phyloP scores from a whole-genome alignment of 257 asterid species.

The Salvia hispanica region DNA sequence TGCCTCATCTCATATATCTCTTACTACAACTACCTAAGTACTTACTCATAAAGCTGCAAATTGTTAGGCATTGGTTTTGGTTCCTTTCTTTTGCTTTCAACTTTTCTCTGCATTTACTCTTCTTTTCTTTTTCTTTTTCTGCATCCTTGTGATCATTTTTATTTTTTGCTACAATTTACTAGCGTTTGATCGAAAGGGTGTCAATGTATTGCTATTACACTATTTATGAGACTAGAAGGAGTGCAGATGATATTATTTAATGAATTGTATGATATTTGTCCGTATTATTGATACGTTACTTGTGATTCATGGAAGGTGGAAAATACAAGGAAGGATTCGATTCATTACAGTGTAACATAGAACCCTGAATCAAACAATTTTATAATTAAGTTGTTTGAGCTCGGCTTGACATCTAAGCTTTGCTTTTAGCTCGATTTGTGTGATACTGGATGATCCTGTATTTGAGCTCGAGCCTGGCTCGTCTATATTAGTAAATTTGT shows the following conservation, averaged over 20 bases:
- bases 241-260: slow-evolving; percentile 25
- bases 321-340: neutral
- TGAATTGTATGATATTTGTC: slow-evolving; percentile 7
- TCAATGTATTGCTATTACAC: slow-evolving; percentile 25
- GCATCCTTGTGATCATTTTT: slow-evolving; percentile 23
- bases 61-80: slow-evolving; percentile 34
- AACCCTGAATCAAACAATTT: too few relatives aligned
- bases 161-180: neutral
- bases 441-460: too few relatives aligned
- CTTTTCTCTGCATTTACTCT: slow-evolving; percentile 29
- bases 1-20: slow-evolving; percentile 30
- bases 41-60: slow-evolving; percentile 26
- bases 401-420: too few relatives aligned
- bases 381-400: too few relatives aligned
- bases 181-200: slow-evolving; percentile 26
- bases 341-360: too few relatives aligned
- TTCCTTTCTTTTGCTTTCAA: slow-evolving; percentile 24
- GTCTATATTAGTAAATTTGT: too few relatives aligned
- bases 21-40: slow-evolving; percentile 34
- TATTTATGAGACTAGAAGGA: slow-evolving; percentile 31
- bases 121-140: slow-evolving; percentile 1
- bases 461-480: too few relatives aligned
- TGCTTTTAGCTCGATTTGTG: too few relatives aligned
- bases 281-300: neutral
- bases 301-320: neutral